Percentiles rank a stretch among this genome's conserved stretches.
Conservation (phyloP, 768 basidiomycete species). For the Calvatia gigantea region DNA sequence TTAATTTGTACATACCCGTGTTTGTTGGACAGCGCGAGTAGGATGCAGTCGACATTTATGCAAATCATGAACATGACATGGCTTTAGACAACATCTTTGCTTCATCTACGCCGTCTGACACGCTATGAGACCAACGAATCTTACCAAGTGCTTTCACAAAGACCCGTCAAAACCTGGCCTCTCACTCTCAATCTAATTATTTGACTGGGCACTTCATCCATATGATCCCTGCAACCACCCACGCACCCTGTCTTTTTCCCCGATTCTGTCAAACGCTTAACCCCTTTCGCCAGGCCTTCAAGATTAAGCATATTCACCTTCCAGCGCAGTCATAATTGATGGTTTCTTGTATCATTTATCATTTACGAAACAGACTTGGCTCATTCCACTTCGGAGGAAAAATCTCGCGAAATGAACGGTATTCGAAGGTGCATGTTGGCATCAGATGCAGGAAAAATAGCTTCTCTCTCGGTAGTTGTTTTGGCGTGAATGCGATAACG, state of each 20-base stretch:
- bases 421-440: too few relatives aligned
- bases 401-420: slow-evolving; percentile 1
- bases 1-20: not conserved
- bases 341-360: not conserved
- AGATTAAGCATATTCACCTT: not conserved
- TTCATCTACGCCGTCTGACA: not conserved
- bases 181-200: not conserved
- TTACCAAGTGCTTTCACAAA: not conserved
- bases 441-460: not conserved
- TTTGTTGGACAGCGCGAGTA: not conserved
- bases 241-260: not conserved
- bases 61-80: not conserved
- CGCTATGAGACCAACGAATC: not conserved
- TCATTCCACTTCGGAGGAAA: slow-evolving; percentile 2
- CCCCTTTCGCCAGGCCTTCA: not conserved
- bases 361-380: not conserved
- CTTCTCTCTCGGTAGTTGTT: slow-evolving; percentile 2
- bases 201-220: not conserved
- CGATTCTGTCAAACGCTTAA: not conserved
- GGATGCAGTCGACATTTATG: not conserved
- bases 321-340: not conserved
- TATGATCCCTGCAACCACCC: too few relatives aligned
- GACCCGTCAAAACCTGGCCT: not conserved
- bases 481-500: not conserved
- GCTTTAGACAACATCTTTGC: not conserved